Evolutionary conservation across 306 rosid genomes (phyloP).

Genomic region (Pterocarpus santalinus): DNA sequence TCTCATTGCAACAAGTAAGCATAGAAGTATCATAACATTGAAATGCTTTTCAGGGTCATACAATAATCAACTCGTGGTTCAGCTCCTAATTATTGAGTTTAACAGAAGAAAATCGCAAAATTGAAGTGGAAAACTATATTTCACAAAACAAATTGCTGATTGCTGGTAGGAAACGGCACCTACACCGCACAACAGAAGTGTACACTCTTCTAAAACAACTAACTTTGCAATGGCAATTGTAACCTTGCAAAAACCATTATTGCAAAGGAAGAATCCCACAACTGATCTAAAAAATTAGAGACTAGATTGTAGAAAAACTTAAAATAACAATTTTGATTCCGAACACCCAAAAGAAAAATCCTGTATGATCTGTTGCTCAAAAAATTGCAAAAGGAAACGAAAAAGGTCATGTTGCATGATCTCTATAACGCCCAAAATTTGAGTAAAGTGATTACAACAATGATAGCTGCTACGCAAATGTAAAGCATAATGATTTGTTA

Average conservation of each 20-base stretch:
- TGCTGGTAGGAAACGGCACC: background rate
- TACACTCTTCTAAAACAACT: slow-evolving; percentile 8
- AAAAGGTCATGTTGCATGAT: slow-evolving; percentile 18
- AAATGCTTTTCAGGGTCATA: background rate
- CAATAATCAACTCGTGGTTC: slow-evolving; percentile 3
- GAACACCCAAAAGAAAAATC: slow-evolving; percentile 33
- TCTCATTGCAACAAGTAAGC: background rate
- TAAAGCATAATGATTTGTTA: too few species aligned
- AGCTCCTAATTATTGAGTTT: slow-evolving; percentile 19
- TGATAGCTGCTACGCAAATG: slow-evolving; percentile 29
- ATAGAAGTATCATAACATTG: background rate
- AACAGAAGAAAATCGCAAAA: slow-evolving; percentile 36
- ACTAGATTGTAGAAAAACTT: slow-evolving; percentile 49
- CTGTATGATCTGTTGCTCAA: background rate
- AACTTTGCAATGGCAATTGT: slow-evolving; percentile 23
- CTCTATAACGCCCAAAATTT: slow-evolving; percentile 47
- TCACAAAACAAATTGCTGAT: background rate
- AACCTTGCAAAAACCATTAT: slow-evolving; percentile 50
- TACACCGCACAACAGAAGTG: background rate
- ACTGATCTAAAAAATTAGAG: slow-evolving; percentile 45
- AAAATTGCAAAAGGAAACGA: background rate
- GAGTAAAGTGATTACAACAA: slow-evolving; percentile 49
- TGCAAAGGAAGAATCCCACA: slow-evolving; percentile 50
- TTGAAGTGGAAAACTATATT: slow-evolving; percentile 30
- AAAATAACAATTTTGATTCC: slow-evolving; percentile 40